Conservation (phyloP, 257 asterid genomes). For the Paraleonurus japonicus region DNA sequence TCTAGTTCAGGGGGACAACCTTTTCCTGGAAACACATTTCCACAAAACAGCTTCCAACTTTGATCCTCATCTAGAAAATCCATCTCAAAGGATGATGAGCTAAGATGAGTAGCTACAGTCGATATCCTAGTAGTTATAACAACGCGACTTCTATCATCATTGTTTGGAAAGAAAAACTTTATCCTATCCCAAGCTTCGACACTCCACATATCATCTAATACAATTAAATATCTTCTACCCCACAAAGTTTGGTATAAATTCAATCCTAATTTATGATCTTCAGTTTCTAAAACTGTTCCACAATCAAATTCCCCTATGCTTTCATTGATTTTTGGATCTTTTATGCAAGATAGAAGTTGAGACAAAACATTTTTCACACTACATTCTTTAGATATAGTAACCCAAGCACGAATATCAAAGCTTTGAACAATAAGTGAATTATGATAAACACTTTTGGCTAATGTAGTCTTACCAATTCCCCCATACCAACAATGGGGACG, state of each 20-base stretch:
- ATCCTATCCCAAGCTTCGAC: not conserved
- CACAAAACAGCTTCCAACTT: not conserved
- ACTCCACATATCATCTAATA: not conserved
- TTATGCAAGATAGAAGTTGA: not conserved
- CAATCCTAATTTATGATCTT: not conserved
- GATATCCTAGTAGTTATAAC: not conserved
- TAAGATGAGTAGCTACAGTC: not conserved
- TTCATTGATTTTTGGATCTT: not conserved
- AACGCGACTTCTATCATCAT: not conserved
- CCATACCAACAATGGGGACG: not conserved
- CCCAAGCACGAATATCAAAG: constrained; percentile 1
- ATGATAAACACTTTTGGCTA: not conserved
- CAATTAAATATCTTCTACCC: not conserved
- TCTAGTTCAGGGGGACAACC: not conserved
- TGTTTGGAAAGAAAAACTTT: not conserved
- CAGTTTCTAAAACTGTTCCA: no score
- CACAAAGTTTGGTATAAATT: not conserved
- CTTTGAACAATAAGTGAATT: not conserved
- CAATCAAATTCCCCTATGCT: not conserved
- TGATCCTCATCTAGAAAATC: not conserved
- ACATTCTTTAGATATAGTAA: not conserved
- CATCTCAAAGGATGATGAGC: not conserved
- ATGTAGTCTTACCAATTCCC: not conserved
- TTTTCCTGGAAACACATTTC: not conserved
- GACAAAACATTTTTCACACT: not conserved